Evolutionary conservation across 768 basidiomycete species (phyloP), one percentile per base, ranked within the genome.

Genomic region (Favolaschia claudopus): DNA sequence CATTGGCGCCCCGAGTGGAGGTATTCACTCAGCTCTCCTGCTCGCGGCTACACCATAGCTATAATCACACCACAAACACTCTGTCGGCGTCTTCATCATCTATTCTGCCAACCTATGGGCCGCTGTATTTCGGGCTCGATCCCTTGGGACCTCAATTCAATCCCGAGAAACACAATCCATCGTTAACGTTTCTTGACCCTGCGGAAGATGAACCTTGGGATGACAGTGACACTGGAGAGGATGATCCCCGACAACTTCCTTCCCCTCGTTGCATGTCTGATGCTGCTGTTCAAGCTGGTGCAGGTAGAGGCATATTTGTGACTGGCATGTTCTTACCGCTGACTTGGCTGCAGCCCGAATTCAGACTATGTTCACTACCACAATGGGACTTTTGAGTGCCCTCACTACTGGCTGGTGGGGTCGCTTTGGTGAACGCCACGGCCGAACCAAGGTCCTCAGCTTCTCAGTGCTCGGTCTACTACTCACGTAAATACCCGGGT

Each of bases 361-460:
- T 5, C 92, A 93, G 67, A 88, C 86, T 1, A 79, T 87, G 55
- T 89, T 96, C 84, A 92, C 87, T 0, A 87, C 89, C 13, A 87
- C 80, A 7, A 89, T 89, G 85, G 95, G 95, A 6, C 63, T 86
- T 5, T 80, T 97, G 10, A 89, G 90, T 15, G 93, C 92, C 0
- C 72, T 96, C 29, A 95, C 92, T 7, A 93, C 93, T 0, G 91
- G 89, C 2, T 94, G 88, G 85, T 97, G 95, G 95, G 92, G 93
- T 37, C 85, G 85, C 54, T 90, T 89, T 55, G 87, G 92, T 20
- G 93, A 96, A 70, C 79, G 86, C 19, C 75, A 89, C 62, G 95
- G 95, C 12, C 81, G 95, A 43, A 93, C 89, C 2, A 84, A 80
- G 48, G 88, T 96, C 24, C 84, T 96, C 57, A 87, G 89, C 10